Evolutionary conservation across 805 yeast species (phyloP).

Genomic region (Saccharomycopsis capsularis): DNA sequence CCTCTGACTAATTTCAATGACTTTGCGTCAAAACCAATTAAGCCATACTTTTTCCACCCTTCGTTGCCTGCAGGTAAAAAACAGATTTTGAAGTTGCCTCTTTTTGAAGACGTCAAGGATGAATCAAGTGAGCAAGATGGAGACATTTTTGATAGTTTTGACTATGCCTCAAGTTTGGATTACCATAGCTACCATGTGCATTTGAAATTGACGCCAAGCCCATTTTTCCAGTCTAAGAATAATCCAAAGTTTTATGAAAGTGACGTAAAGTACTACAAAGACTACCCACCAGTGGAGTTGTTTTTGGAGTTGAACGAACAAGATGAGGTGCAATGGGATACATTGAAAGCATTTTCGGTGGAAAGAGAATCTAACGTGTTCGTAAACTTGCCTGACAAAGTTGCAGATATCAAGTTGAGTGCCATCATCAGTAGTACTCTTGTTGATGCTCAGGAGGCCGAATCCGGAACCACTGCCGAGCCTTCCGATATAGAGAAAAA

Average conservation of each 20-base stretch:
- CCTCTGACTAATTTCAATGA: neutral
- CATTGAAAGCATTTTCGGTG: conserved; percentile 36
- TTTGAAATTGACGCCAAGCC: conserved; percentile 36
- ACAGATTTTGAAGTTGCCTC: conserved; percentile 29
- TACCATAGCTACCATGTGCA: conserved; percentile 32
- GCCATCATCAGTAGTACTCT: conserved; percentile 33
- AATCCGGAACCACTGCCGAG: no score
- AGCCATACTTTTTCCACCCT: conserved; percentile 28
- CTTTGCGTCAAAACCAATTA: neutral
- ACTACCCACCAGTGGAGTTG: conserved; percentile 45
- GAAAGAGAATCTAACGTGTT: conserved; percentile 37
- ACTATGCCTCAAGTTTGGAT: no score
- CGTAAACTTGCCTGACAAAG: conserved; percentile 34
- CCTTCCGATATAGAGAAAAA: neutral
- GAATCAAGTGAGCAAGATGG: conserved; percentile 23
- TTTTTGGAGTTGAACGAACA: conserved; percentile 37
- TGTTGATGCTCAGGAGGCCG: conserved; percentile 20
- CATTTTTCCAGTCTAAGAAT: conserved; percentile 25
- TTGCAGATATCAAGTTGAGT: conserved; percentile 40
- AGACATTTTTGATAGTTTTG: no score
- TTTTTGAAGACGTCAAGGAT: conserved; percentile 23
- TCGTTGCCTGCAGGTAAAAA: conserved; percentile 31
- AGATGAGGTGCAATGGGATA: conserved; percentile 32
- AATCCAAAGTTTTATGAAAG: neutral
- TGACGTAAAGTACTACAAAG: conserved; percentile 23